phyloP scores from a whole-genome alignment of 257 asterid species.

The Plantago major region DNA sequence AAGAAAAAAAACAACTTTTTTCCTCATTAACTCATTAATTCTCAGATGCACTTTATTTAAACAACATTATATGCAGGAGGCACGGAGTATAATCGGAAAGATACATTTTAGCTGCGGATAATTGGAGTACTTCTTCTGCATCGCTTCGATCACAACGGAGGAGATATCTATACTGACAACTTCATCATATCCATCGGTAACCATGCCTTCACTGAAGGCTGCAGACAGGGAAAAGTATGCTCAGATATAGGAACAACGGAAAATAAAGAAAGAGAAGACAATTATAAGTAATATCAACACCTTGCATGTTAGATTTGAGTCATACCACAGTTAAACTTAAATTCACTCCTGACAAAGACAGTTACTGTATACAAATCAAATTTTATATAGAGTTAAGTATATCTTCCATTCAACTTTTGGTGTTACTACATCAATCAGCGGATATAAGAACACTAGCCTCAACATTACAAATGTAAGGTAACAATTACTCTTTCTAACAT shows the following conservation, averaged over 20 bases:
- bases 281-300: too few relatives aligned
- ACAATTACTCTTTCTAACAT: too few relatives aligned
- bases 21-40: conserved; percentile 1
- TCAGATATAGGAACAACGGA: not conserved
- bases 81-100: conserved; percentile 13
- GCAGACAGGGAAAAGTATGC: conserved; percentile 18
- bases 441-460: too few relatives aligned
- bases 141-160: conserved; percentile 65
- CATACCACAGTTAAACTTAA: too few relatives aligned
- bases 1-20: too few relatives aligned
- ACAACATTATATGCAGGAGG: conserved; percentile 10
- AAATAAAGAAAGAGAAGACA: not conserved
- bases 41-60: not conserved
- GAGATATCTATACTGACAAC: conserved; percentile 62
- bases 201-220: conserved; percentile 74
- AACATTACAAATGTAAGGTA: too few relatives aligned
- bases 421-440: too few relatives aligned
- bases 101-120: conserved; percentile 59
- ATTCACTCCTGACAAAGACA: too few relatives aligned
- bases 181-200: conserved; percentile 55
- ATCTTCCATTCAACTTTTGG: too few relatives aligned
- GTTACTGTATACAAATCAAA: too few relatives aligned
- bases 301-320: too few relatives aligned
- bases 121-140: conserved; percentile 54
- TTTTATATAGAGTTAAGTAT: too few relatives aligned